Percentiles rank a stretch among this genome's conserved stretches.
phyloP scores from a whole-genome alignment of 108 stramenopile genomes.

The Thalassiosira profunda region DNA sequence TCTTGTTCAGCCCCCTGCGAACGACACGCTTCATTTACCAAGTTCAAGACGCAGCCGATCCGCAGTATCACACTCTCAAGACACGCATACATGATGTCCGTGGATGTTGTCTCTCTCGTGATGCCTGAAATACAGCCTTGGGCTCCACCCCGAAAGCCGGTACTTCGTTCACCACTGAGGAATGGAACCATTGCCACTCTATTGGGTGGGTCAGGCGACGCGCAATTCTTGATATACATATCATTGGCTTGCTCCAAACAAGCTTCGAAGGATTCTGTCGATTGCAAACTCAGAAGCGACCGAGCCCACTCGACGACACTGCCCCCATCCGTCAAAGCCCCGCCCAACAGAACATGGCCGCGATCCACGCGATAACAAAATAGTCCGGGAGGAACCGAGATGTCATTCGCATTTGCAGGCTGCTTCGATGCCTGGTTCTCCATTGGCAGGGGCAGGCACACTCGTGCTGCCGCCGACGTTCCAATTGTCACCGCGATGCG shows the following conservation, averaged over 20 bases:
- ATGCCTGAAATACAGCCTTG: constrained; percentile 70
- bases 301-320: constrained; percentile 83
- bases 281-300: constrained; percentile 58
- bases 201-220: not conserved
- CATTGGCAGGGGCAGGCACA: constrained; percentile 57
- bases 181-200: constrained; percentile 66
- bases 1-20: not conserved
- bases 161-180: constrained; percentile 81
- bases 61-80: constrained; percentile 77
- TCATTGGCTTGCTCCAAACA: constrained; percentile 51
- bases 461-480: constrained; percentile 81
- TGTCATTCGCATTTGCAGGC: not conserved
- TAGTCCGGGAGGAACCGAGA: constrained; percentile 57
- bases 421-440: not conserved
- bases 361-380: constrained; percentile 84
- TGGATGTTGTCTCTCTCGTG: constrained; percentile 72
- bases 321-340: constrained; percentile 88
- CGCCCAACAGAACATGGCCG: constrained; percentile 68
- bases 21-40: constrained; percentile 31
- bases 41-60: constrained; percentile 55
- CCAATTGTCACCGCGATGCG: constrained; percentile 90
- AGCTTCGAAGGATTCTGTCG: constrained; percentile 40
- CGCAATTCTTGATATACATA: constrained; percentile 4
- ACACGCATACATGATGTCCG: constrained; percentile 62
- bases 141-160: constrained; percentile 79